Evolutionary conservation across 2,329 filamentous ascomycete genomes (phyloP), one percentile per base, ranked within the genome.

Genomic region (Botryotinia convoluta): DNA sequence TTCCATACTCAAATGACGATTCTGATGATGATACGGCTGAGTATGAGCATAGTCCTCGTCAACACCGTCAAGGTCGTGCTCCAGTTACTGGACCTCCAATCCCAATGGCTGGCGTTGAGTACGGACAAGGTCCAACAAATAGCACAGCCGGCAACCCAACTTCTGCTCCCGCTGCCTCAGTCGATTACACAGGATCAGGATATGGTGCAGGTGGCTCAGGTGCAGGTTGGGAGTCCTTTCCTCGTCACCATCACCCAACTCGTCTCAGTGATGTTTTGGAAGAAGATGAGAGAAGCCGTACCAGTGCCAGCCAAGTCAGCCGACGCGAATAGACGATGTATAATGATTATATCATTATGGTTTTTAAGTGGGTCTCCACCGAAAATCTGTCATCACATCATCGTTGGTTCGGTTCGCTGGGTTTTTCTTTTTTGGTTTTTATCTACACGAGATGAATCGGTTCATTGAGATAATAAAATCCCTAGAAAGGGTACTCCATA

Each of bases 181-280:
- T 87, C 29, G 91, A 94, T 78, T 94, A 94, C 79, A 86, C 87
- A 8, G 91, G 91, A 62, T 84, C 88, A 62, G 90, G 87, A 35
- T 93, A 91, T 82, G 90, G 85, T n/a, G 48, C 65, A 5, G 82
- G 85, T 12, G 87, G 88, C 1, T 82, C 86, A 2, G 87, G 88
- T 1, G 87, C 90, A 3, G 91, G 89, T 26, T 97, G 93, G 93
- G 93, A 96, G 76, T 83, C 84, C n/a, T 85, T 93, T 75, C 91
- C 91, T 37, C 88, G 90, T 72, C 94, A 97, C 82, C 93, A 96
- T 77, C 94, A 97, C 82, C 94, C 94, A 0, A 97, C 94, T 14
- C 86, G 95, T 73, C 85, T 97, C 75, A 97, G 94, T 81, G 94
- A 97, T 82, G 94, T 97, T 42, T 87, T 96, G 80, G 94, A 94